These are phyloP conservation scores for Mycena filopes DNA, from an alignment of 768 basidiomycete genomes.

Conservation along the genomic window DNA sequence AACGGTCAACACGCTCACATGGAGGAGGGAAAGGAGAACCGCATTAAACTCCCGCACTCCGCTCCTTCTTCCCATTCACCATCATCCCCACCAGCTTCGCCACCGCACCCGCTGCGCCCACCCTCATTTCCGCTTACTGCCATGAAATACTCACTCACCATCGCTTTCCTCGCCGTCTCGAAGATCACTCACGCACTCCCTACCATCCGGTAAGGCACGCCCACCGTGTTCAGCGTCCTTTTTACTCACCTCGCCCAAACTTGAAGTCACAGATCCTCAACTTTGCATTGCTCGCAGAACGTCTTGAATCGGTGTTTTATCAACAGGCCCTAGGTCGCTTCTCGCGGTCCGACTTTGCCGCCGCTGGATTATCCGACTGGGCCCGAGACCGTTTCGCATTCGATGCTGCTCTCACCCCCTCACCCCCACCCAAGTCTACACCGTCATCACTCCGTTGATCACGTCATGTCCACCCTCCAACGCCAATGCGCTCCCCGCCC, in stretches of 20 bases:
- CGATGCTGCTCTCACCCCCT: slow-evolving; percentile 57
- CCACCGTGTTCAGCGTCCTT: not conserved
- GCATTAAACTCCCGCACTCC: no score
- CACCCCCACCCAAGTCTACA: slow-evolving; percentile 52
- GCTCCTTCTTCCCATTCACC: slow-evolving; percentile 12
- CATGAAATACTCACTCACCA: slow-evolving; percentile 16
- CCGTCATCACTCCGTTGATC: slow-evolving; percentile 57
- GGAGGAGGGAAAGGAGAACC: not conserved
- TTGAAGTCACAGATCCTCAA: slow-evolving; percentile 53
- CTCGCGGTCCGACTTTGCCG: slow-evolving; percentile 54
- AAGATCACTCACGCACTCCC: slow-evolving; percentile 8
- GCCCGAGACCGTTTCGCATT: slow-evolving; percentile 62
- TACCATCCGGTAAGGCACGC: slow-evolving; percentile 15
- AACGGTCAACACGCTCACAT: not conserved
- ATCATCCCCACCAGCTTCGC: slow-evolving; percentile 9
- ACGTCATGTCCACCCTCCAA: slow-evolving; percentile 63
- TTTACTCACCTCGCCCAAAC: slow-evolving; percentile 27
- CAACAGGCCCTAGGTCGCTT: slow-evolving; percentile 54
- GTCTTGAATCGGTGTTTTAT: slow-evolving; percentile 60
- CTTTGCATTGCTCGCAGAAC: slow-evolving; percentile 47
- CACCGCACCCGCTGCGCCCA: slow-evolving; percentile 19
- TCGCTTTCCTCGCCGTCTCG: slow-evolving; percentile 1
- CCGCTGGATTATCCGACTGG: slow-evolving; percentile 59
- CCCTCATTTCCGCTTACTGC: slow-evolving; percentile 9
- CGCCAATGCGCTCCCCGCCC: slow-evolving; percentile 52